Percentiles rank a stretch among this genome's conserved stretches.
These are phyloP conservation scores for Blastomyces parvus DNA, from an alignment of 2,329 filamentous ascomycete species.

Conservation along the genomic window DNA sequence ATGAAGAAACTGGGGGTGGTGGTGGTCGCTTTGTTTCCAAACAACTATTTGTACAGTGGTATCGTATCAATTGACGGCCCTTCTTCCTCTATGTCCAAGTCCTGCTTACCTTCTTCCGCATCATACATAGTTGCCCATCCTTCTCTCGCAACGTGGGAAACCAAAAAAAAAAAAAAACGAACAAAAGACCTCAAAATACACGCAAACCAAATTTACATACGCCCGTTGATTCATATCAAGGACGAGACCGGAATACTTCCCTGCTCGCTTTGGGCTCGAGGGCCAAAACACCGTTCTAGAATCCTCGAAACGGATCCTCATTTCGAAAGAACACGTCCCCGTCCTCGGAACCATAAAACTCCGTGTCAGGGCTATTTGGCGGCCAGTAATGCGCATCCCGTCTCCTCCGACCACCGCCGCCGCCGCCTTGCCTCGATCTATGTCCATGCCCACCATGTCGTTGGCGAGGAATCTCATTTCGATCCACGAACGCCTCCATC, in stretches of 20 bases:
- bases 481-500: slow-evolving; percentile 91
- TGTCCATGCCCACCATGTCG: not conserved
- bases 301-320: slow-evolving; percentile 41
- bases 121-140: not conserved
- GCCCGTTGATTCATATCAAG: not conserved
- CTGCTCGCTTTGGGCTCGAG: not conserved
- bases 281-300: slow-evolving; percentile 23
- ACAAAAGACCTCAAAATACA: not conserved
- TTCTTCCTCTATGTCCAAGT: not conserved
- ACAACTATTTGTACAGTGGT: slow-evolving; percentile 4
- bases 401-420: slow-evolving; percentile 16
- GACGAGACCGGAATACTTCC: not conserved
- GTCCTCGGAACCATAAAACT: slow-evolving; percentile 28
- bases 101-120: not conserved
- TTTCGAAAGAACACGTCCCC: slow-evolving; percentile 32
- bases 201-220: not conserved
- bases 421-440: slow-evolving; percentile 18
- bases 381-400: slow-evolving; percentile 28
- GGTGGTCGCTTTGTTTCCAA: not conserved
- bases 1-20: not conserved
- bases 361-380: slow-evolving; percentile 27
- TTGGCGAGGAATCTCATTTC: slow-evolving; percentile 28
- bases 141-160: not conserved
- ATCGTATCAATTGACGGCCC: slow-evolving; percentile 1
- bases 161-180: not conserved